Evolutionary conservation across 441 rosid genomes (phyloP).

Genomic region (Pelargonium australe): DNA sequence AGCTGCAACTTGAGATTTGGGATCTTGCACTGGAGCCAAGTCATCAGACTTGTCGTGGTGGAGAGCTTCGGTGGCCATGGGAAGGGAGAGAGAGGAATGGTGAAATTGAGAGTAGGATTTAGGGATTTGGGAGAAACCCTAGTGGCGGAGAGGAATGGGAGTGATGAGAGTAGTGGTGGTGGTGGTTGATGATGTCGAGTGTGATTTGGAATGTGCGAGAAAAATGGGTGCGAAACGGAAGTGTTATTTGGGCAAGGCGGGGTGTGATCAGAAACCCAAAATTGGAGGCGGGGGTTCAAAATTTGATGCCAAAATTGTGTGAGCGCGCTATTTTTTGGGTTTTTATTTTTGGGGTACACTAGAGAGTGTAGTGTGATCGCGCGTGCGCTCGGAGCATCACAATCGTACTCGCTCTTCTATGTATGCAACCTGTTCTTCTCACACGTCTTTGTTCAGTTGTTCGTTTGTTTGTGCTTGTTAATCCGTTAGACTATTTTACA

Average conservation of each 20-base stretch:
- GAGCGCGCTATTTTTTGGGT: not conserved
- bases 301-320: not conserved
- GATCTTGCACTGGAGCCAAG: not conserved
- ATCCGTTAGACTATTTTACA: too few relatives aligned
- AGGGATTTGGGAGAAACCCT: not conserved
- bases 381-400: too few relatives aligned
- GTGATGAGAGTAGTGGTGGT: not conserved
- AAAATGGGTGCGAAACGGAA: not conserved
- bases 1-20: constrained; percentile 19
- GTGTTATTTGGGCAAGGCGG: not conserved
- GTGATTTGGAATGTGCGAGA: not conserved
- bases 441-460: too few relatives aligned
- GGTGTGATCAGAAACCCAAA: not conserved
- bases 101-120: not conserved
- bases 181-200: not conserved
- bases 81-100: not conserved
- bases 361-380: too few relatives aligned
- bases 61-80: constrained; percentile 46
- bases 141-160: not conserved
- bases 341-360: not conserved
- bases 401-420: too few relatives aligned
- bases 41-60: constrained; percentile 32
- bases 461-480: too few relatives aligned
- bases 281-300: not conserved
- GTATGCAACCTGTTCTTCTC: too few relatives aligned